Base-by-base conservation (phyloP, 352 stramenopile genomes). In the Saprolegnia parasitica region DNA sequence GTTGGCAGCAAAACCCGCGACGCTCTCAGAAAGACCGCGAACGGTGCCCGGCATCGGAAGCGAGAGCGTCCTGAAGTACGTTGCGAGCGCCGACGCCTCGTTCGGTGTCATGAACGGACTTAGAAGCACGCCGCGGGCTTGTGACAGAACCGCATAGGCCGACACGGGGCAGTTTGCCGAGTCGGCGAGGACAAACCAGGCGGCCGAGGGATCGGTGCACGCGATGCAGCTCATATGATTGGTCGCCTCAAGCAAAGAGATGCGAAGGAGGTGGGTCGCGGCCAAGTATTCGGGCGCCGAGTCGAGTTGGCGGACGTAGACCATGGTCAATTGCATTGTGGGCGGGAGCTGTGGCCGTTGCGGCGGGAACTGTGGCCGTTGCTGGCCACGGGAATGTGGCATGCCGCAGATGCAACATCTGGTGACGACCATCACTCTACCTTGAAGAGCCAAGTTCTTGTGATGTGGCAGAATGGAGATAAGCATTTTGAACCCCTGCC, bases 181-280 rank as follows among this genome's bases (percentile, higher is more conserved):
- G n/a, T 52, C 35, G 18, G 40, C 6, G 15, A 39, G 62, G 15
- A 46, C 23, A 4, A n/a, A 57, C 46, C 15, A 70, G 1, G 2
- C 42, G 15, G 42, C 35, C 10, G 13, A 21, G 6, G 32, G 20
- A 46, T 23, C 42, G 20, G 32, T 24, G 8, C 13, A 13, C 15
- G 63, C 32, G 13, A 70, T 61, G 63, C 46, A 46, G 23, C 13
- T 46, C 16, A 70, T 70, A 2, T 61, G 45, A 39, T 61, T 70
- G 39, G 32, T 70, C 11, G 52, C 52, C 20, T 60, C 52, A 11
- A 60, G 52, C 24, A n/a, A 2, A 1, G 52, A 15, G 35, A 60
- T 24, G 52, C 52, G 52, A 16, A 60, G 4, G 16, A 60, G 52
- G 20, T 9, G 52, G 11, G 52, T 60, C 4, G 4, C 52, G 11